Conservation (phyloP, 495 filamentous ascomycete species). For the Lophium mytilinum region DNA sequence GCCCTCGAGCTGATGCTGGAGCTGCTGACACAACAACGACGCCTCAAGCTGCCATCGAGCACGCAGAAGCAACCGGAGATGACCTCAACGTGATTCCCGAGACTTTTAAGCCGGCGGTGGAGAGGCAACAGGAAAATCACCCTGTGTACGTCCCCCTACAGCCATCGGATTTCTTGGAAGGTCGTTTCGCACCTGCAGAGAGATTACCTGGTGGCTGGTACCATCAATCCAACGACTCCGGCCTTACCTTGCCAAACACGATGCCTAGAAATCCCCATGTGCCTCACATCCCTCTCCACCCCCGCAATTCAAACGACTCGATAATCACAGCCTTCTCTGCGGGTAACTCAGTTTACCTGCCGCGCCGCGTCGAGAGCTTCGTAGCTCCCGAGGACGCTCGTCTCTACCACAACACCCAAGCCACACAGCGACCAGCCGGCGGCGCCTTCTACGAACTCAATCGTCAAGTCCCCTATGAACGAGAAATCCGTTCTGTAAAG, state of each 20-base stretch:
- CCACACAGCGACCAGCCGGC: slow-evolving; percentile 28
- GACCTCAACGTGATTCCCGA: slow-evolving; percentile 89
- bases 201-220: slow-evolving; percentile 55
- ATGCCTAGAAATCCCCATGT: slow-evolving; percentile 40
- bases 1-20: slow-evolving; percentile 86
- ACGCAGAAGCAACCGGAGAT: slow-evolving; percentile 71
- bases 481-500: not conserved
- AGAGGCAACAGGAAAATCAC: slow-evolving; percentile 39
- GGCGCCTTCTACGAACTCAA: slow-evolving; percentile 31
- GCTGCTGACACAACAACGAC: slow-evolving; percentile 71
- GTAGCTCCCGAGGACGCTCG: slow-evolving; percentile 45
- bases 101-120: slow-evolving; percentile 68
- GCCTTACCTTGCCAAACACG: slow-evolving; percentile 34
- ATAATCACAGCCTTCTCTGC: slow-evolving; percentile 51
- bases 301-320: slow-evolving; percentile 65
- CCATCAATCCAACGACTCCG: slow-evolving; percentile 50
- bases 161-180: slow-evolving; percentile 66
- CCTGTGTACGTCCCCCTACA: slow-evolving; percentile 48
- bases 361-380: slow-evolving; percentile 71
- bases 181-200: slow-evolving; percentile 57
- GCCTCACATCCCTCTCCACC: slow-evolving; percentile 47
- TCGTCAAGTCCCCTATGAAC: slow-evolving; percentile 26
- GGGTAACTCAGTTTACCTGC: slow-evolving; percentile 59
- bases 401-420: slow-evolving; percentile 25
- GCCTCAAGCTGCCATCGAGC: slow-evolving; percentile 73